A percentile compares a stretch with the other conserved stretches of the same genome.
Evolutionary conservation across 139 green algal species (phyloP).

Genomic region (Chlamydomonas sphaeroides): DNA sequence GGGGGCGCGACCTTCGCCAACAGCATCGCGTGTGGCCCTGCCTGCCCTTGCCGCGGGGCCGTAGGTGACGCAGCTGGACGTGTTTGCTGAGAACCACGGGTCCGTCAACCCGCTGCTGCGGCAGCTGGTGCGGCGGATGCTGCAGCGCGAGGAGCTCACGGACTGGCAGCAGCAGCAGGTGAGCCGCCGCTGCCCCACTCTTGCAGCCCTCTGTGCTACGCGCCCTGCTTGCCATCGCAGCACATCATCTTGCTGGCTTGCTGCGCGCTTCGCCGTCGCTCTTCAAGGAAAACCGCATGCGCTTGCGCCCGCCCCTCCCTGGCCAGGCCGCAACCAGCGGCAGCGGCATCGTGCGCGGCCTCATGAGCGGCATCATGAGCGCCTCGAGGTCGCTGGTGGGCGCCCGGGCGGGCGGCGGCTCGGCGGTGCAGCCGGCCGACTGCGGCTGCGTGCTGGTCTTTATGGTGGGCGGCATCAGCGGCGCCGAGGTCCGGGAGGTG

Average conservation of each 20-base stretch:
- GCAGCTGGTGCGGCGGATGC: conserved; percentile 41
- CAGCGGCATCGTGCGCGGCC: conserved; percentile 58
- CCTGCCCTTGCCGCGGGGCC: too few species aligned
- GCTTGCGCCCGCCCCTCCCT: too few species aligned
- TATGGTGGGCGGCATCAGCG: conserved; percentile 72
- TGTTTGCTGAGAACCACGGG: conserved; percentile 49
- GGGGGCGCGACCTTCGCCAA: too few species aligned
- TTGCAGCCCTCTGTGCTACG: too few species aligned
- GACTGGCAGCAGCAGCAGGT: conserved; percentile 48
- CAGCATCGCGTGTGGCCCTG: background rate
- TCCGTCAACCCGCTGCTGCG: conserved; percentile 33
- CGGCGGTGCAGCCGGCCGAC: conserved; percentile 39
- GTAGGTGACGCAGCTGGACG: conserved; percentile 50
- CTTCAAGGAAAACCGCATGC: too few species aligned
- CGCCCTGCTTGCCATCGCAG: too few species aligned
- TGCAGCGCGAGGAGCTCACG: conserved; percentile 41
- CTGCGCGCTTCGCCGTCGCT: too few species aligned
- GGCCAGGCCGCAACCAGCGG: conserved; percentile 28
- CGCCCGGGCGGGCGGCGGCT: background rate
- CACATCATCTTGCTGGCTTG: too few species aligned
- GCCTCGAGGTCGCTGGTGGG: conserved; percentile 42
- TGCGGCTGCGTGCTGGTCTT: conserved; percentile 68
- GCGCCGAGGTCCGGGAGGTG: conserved; percentile 57
- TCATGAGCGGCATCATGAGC: conserved; percentile 70
- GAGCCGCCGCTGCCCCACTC: too few species aligned